Evolutionary conservation across 805 yeast genomes (phyloP).

Genomic region (Candida coleopterorum): DNA sequence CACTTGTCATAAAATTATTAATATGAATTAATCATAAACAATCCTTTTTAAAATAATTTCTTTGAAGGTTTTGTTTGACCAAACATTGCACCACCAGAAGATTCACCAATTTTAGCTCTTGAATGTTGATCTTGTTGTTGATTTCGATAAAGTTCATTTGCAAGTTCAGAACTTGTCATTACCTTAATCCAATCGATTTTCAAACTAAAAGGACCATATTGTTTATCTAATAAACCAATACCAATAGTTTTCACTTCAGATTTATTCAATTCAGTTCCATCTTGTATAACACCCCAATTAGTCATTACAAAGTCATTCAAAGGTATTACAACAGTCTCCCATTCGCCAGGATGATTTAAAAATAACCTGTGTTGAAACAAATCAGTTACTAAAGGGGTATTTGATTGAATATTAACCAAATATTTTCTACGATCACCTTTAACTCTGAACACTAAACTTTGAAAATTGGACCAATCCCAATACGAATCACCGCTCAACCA

Average conservation of each 20-base stretch:
- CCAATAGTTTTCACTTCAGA: conserved; percentile 69
- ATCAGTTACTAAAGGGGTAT: conserved; percentile 72
- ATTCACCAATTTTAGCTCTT: conserved; percentile 4
- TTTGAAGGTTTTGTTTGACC: conserved; percentile 3
- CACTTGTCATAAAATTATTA: too few relatives aligned
- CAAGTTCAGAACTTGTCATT: conserved; percentile 51
- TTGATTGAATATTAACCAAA: conserved; percentile 76
- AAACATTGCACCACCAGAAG: conserved; percentile 7
- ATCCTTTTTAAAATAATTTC: conserved; percentile 3
- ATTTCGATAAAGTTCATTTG: conserved; percentile 34
- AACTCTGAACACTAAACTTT: conserved; percentile 64
- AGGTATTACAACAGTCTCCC: conserved; percentile 83
- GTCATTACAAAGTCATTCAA: conserved; percentile 77
- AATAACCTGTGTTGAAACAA: conserved; percentile 79
- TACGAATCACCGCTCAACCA: conserved; percentile 45
- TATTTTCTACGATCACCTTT: conserved; percentile 70
- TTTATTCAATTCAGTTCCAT: conserved; percentile 53
- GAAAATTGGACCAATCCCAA: conserved; percentile 69
- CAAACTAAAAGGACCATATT: conserved; percentile 69
- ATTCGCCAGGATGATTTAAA: conserved; percentile 62
- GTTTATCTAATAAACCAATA: conserved; percentile 70
- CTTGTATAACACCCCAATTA: conserved; percentile 65
- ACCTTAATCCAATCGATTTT: conserved; percentile 72
- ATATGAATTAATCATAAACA: too few relatives aligned
- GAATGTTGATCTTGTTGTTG: conserved; percentile 21